Base-by-base conservation (phyloP, 2,329 filamentous ascomycete genomes). In the Anisogramma anomala region DNA sequence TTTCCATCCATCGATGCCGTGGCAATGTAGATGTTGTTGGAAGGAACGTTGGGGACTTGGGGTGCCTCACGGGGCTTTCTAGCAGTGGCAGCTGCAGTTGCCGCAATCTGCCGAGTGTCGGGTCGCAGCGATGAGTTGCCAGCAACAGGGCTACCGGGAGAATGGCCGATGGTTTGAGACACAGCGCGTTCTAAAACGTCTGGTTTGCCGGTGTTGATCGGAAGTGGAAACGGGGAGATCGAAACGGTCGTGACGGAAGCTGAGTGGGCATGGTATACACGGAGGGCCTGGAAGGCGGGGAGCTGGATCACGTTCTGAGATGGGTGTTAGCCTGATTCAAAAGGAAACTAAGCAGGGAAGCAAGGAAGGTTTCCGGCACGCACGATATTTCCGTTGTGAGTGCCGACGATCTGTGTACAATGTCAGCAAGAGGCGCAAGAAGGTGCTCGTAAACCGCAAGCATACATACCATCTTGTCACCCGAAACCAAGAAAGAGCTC, bases 1-100 rank as follows among this genome's bases (percentile, higher is more conserved):
- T 95, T 89, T 14, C 91, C 93, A 59, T 98, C 91, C 56, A 94
- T 84, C 0, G 91, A 96, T 0, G 91, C 86, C 1, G 89, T 94
- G 1, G 83, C 89, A 50, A 98, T 84, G 58, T 91, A 84, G 30
- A 98, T 94, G 40, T 88, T 81, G 53, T 95, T 96, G 2, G 85
- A 88, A 0, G 86, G 83, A 0, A 72, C 85, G 45, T 79, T 77
- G 0, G 84, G 78, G 2, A 94, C 67, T 1, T 70, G 64, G 0
- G 66, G 59, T 0, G 65, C 60, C 48, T 82, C 71, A 11, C 61
- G 71, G 4, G 64, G 61, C 41, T 63, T 68, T 43, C 72, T 68
- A 10, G 74, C 70, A 6, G 68, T 61, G 6, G 68, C 65, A 4
- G 69, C 66, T 2, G 74, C 65, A 5, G 74, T 61, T 14, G 63